Evolutionary conservation across 2,329 filamentous ascomycete genomes (phyloP), one percentile per base, ranked within the genome.

Genomic region (Neopestalotiopsis rosae): DNA sequence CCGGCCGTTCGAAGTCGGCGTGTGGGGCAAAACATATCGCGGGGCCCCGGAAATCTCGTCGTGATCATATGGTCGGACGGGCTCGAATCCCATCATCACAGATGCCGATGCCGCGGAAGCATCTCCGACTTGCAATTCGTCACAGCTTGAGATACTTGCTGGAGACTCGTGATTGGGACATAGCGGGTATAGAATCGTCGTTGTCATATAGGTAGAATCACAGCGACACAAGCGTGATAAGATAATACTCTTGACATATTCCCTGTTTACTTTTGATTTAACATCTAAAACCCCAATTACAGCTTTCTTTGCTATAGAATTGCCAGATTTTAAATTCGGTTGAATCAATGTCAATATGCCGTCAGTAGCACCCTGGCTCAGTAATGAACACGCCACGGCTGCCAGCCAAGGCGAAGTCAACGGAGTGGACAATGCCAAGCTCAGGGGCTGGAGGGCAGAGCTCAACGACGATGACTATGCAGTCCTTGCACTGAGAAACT

Each of bases 401-500:
- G 52, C 49, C 5, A 68, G 13, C 24, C 59, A 57, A 24, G 57
- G 67, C 45, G 45, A 52, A 52, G 45, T 52, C 45, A 52, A 52
- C n/a, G 45, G 45, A 24, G 45, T 52, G 45, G 45, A 52, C 45
- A 52, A 52, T 17, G 17, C 45, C 45, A 52, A 52, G 20, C n/a
- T 52, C 45, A 52, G 10, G n/a, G 45, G 45, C 13, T 68, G 65
- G 59, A 45, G 68, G 59, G 38, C 62, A 17, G 64, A 68, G 32
- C 65, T 69, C 12, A 40, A 67, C 32, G 58, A 67, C 30, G 68
- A 69, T 17, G 68, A 69, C 49, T 20, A 67, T 12, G 65, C 65
- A 12, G 68, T 69, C n/a, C 61, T 69, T 6, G 68, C 68, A 12
- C 9, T 61, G 28, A 5, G 57, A 34, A 61, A 61, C n/a, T 45